A percentile compares a stretch with the other conserved stretches of the same genome.
Evolutionary conservation across 805 yeast species (phyloP).

Genomic region (Myxozyma melibiosi): DNA sequence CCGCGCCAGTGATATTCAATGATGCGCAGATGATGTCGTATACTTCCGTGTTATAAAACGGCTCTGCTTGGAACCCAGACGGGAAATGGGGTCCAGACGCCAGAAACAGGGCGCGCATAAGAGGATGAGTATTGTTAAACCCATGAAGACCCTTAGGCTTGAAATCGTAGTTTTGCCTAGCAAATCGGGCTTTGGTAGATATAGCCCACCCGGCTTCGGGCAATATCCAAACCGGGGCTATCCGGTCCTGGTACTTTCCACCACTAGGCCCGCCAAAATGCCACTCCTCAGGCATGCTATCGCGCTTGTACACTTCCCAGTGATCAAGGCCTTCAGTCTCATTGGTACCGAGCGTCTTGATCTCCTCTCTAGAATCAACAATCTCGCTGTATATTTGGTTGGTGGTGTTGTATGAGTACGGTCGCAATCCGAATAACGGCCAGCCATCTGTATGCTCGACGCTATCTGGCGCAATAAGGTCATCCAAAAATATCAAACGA

Average conservation of each 20-base stretch:
- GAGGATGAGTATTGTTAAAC: conserved; percentile 69
- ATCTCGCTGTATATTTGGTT: conserved; percentile 54
- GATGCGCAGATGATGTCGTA: conserved; percentile 75
- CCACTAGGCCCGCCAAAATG: conserved; percentile 55
- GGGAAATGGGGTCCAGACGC: conserved; percentile 79
- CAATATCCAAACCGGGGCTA: conserved; percentile 84
- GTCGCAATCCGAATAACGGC: conserved; percentile 82
- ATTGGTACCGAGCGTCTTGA: conserved; percentile 34
- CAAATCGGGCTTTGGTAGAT: conserved; percentile 61
- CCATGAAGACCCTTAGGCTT: conserved; percentile 83
- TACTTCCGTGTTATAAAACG: conserved; percentile 72
- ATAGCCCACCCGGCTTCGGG: conserved; percentile 82
- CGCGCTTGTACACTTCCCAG: conserved; percentile 55
- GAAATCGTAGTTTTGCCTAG: conserved; percentile 52
- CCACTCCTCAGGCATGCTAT: conserved; percentile 58
- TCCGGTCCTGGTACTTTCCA: conserved; percentile 53
- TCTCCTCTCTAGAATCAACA: conserved; percentile 38
- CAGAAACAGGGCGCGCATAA: conserved; percentile 82
- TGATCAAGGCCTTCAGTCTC: conserved; percentile 9
- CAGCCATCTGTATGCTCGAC: conserved; percentile 75
- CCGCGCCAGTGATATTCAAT: conserved; percentile 53
- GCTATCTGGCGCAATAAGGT: conserved; percentile 56
- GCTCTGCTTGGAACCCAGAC: conserved; percentile 50
- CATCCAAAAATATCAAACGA: conserved; percentile 71
- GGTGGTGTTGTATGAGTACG: conserved; percentile 46